phyloP scores from a whole-genome alignment of 495 filamentous ascomycete species.

The Clohesyomyces aquaticus region DNA sequence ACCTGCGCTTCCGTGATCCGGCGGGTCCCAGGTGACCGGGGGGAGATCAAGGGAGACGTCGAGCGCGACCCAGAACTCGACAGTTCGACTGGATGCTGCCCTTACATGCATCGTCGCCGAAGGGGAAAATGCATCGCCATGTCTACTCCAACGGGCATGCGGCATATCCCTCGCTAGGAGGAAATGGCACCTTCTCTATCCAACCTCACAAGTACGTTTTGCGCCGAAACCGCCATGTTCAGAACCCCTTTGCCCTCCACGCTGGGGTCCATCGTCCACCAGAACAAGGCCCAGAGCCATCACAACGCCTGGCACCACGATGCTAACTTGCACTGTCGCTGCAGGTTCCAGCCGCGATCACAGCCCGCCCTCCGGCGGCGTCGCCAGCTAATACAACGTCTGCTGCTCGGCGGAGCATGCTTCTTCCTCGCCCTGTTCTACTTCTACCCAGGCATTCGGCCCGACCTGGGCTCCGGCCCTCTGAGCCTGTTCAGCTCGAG shows the following conservation, averaged over 20 bases:
- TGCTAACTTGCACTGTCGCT: slow-evolving; percentile 35
- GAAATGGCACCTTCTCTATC: slow-evolving; percentile 73
- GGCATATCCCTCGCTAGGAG: slow-evolving; percentile 61
- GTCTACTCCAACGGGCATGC: slow-evolving; percentile 75
- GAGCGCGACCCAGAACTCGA: slow-evolving; percentile 13
- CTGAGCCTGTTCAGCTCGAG: slow-evolving; percentile 69
- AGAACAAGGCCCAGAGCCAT: too few relatives aligned
- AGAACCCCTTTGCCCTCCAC: slow-evolving; percentile 1
- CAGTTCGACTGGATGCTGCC: slow-evolving; percentile 42
- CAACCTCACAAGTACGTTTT: slow-evolving; percentile 83
- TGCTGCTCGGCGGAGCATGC: slow-evolving; percentile 58
- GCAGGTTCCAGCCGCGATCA: slow-evolving; percentile 86
- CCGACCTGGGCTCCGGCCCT: slow-evolving; percentile 63
- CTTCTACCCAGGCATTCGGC: slow-evolving; percentile 70
- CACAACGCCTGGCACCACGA: slow-evolving; percentile 24
- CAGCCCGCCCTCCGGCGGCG: slow-evolving; percentile 75
- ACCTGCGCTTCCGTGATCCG: slow-evolving; percentile 19
- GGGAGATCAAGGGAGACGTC: slow-evolving; percentile 39
- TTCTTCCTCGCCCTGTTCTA: slow-evolving; percentile 67
- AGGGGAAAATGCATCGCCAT: slow-evolving; percentile 63
- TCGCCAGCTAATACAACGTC: slow-evolving; percentile 67
- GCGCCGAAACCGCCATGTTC: slow-evolving; percentile 10
- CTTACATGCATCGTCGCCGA: slow-evolving; percentile 42
- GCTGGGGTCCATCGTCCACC: slow-evolving; percentile 7
- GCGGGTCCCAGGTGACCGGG: slow-evolving; percentile 39